Conservation (phyloP, 2,329 filamentous ascomycete species). For the Ascochyta lentis region DNA sequence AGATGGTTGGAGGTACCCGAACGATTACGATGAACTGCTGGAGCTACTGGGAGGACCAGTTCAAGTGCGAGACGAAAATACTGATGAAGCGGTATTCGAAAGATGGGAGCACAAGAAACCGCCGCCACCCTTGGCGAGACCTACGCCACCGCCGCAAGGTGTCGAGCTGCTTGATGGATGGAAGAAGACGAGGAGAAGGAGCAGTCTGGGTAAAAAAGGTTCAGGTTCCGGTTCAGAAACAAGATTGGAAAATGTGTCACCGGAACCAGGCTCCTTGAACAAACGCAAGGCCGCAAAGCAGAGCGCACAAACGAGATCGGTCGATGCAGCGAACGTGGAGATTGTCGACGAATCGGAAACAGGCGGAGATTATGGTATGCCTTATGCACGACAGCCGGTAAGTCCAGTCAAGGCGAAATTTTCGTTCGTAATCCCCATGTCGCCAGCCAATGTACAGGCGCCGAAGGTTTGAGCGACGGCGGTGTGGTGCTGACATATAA, state of each 20-base stretch:
- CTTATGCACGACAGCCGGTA: slow-evolving; percentile 3
- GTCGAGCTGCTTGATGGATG: background rate
- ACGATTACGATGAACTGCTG: slow-evolving; percentile 25
- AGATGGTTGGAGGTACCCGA: slow-evolving; percentile 30
- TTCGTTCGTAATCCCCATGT: background rate
- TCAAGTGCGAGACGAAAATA: slow-evolving; percentile 8
- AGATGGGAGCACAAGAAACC: slow-evolving; percentile 14
- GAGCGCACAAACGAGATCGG: background rate
- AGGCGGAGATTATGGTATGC: background rate
- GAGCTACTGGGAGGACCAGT: slow-evolving; percentile 17
- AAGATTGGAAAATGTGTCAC: background rate
- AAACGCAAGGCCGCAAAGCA: background rate
- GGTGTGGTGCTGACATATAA: background rate
- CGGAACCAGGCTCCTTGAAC: background rate
- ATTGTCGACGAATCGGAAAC: background rate
- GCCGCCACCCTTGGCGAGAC: slow-evolving; percentile 1
- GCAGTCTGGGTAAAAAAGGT: background rate
- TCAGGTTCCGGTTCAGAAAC: background rate
- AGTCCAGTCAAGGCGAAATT: background rate
- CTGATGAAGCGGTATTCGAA: slow-evolving; percentile 18
- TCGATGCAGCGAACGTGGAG: background rate
- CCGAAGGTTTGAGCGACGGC: no score
- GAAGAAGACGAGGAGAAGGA: background rate
- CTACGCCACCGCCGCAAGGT: background rate
- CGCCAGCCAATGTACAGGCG: background rate